phyloP scores from a whole-genome alignment of 2,329 filamentous ascomycete species.

The Stylonectria norvegica region DNA sequence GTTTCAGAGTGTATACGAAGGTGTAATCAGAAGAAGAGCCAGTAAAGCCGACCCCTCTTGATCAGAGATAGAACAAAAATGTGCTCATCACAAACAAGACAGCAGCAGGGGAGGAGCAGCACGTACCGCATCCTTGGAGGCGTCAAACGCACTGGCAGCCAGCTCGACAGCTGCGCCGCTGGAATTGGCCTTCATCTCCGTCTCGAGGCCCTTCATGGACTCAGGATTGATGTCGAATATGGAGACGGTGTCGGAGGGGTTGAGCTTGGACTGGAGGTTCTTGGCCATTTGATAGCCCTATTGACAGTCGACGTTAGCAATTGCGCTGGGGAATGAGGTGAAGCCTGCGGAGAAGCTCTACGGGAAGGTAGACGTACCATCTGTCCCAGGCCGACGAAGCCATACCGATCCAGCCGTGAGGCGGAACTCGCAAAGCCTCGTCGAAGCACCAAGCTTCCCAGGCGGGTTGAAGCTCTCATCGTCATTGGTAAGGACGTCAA shows the following conservation, averaged over 20 bases:
- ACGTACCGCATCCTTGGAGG: constrained; percentile 52
- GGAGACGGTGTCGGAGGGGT: constrained; percentile 47
- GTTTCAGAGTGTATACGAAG: too few species aligned
- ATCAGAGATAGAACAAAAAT: background rate
- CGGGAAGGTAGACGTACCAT: constrained; percentile 51
- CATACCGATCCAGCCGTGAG: constrained; percentile 50
- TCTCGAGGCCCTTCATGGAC: constrained; percentile 44
- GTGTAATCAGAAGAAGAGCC: too few species aligned
- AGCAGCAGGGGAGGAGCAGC: too few species aligned
- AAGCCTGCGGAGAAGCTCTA: background rate
- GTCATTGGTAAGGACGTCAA: background rate
- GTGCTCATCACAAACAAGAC: background rate
- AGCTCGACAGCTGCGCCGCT: constrained; percentile 47
- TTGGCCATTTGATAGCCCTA: constrained; percentile 62
- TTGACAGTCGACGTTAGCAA: constrained; percentile 8
- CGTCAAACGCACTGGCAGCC: constrained; percentile 44
- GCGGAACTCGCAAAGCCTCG: constrained; percentile 51
- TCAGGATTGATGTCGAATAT: constrained; percentile 56
- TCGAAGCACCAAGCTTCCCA: constrained; percentile 34
- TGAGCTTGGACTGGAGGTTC: constrained; percentile 57
- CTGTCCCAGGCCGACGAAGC: constrained; percentile 58
- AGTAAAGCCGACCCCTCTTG: too few species aligned
- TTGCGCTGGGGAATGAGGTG: background rate
- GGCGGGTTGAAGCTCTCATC: constrained; percentile 22
- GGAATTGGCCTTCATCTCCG: constrained; percentile 44